phyloP scores from a whole-genome alignment of 2,329 filamentous ascomycete species.

The Rachicladosporium sp. region DNA sequence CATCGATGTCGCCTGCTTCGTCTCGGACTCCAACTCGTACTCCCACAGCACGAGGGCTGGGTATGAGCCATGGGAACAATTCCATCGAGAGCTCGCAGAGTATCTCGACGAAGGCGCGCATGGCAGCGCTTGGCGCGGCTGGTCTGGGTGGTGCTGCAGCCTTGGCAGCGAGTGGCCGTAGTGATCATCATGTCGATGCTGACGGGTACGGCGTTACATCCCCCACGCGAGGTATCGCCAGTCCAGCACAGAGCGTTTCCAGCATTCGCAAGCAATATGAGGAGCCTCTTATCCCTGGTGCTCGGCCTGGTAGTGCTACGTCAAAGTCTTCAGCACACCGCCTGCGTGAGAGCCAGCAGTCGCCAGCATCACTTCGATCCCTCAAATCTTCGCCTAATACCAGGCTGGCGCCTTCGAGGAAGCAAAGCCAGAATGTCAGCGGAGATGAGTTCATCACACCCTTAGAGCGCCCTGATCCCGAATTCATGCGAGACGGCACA shows the following conservation, averaged over 20 bases:
- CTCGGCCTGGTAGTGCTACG: constrained; percentile 18
- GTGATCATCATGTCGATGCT: constrained; percentile 37
- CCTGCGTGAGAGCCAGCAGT: constrained; percentile 39
- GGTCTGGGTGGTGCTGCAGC: constrained; percentile 24
- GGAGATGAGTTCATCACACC: constrained; percentile 29
- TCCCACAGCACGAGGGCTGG: constrained; percentile 45
- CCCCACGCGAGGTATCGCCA: constrained; percentile 47
- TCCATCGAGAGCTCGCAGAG: constrained; percentile 31
- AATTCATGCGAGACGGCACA: constrained; percentile 33
- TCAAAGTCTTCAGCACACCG: constrained; percentile 50
- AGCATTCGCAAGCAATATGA: constrained; percentile 49
- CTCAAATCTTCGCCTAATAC: constrained; percentile 46
- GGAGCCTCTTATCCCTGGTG: constrained; percentile 30
- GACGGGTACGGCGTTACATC: constrained; percentile 19
- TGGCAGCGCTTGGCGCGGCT: constrained; percentile 26
- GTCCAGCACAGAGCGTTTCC: constrained; percentile 84
- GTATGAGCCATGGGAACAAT: constrained; percentile 51
- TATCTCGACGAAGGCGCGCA: constrained; percentile 27
- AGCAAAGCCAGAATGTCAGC: constrained; percentile 41
- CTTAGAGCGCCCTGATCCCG: constrained; percentile 28
- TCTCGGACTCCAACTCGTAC: constrained; percentile 54
- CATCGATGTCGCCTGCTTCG: constrained; percentile 42
- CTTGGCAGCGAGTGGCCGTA: constrained; percentile 46
- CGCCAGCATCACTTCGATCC: constrained; percentile 48
- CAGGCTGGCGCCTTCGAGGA: constrained; percentile 41